These are phyloP conservation scores for Fusarium dlaminii DNA, from an alignment of 2,329 filamentous ascomycete species.

Conservation along the genomic window DNA sequence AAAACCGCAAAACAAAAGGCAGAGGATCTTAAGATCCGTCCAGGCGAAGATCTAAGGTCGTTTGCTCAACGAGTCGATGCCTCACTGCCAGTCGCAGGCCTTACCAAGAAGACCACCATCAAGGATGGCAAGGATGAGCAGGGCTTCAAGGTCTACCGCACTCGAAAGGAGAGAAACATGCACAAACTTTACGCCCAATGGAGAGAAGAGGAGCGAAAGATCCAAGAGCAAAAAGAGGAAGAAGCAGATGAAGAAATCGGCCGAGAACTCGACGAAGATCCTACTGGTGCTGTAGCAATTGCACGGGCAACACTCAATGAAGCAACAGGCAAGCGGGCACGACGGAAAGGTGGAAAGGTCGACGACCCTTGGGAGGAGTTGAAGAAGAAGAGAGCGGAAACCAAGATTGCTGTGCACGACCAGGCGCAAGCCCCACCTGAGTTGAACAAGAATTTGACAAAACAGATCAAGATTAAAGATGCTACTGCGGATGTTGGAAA, in stretches of 20 bases:
- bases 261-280: conserved; percentile 68
- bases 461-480: conserved; percentile 48
- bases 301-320: conserved; percentile 54
- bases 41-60: conserved; percentile 83
- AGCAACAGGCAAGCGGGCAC: conserved; percentile 51
- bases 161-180: conserved; percentile 86
- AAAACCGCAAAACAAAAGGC: conserved; percentile 39
- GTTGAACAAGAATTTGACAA: conserved; percentile 62
- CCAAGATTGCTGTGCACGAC: conserved; percentile 61
- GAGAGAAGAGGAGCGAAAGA: conserved; percentile 71
- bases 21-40: conserved; percentile 73
- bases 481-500: conserved; percentile 49
- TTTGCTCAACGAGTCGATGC: conserved; percentile 87
- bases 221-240: conserved; percentile 72
- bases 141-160: conserved; percentile 74
- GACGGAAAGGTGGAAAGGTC: conserved; percentile 60
- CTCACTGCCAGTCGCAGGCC: conserved; percentile 77
- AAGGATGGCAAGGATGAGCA: conserved; percentile 70
- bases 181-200: conserved; percentile 83
- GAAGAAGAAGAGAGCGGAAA: conserved; percentile 70
- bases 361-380: conserved; percentile 83
- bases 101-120: conserved; percentile 68
- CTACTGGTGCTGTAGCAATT: conserved; percentile 58
- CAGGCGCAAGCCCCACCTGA: conserved; percentile 80
- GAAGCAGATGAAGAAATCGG: conserved; percentile 72